Evolutionary conservation across 176 grass and related monocot species (phyloP), one percentile per base, ranked within the genome.

Genomic region (Carex kokanica): DNA sequence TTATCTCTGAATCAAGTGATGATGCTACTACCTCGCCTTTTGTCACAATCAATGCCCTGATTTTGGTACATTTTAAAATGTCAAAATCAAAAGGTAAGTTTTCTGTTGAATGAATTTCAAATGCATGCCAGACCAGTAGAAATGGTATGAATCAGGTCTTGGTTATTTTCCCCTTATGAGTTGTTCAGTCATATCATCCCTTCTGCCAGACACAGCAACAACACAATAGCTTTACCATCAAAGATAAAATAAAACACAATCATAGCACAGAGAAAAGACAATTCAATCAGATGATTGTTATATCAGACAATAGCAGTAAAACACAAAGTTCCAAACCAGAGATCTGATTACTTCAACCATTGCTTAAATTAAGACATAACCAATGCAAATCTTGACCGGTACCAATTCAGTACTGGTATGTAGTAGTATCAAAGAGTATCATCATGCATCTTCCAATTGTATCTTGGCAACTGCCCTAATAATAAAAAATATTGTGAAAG

Each of bases 31-130:
- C 56, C 85, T 95, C 96, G 27, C 89, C 93, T 71, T 99, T 95
- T 78, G 85, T 88, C 79, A 99, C 43, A 80, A 99, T 95, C 85
- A 99, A 84, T 83, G 74, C 88, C 88, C 96, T 99, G 81, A 16
- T 34, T 17, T 54, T 55, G 23, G 56, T 56, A 53, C 25, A 78
- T 77, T 31, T 13, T 17, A 17, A 55, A 77, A 18, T 31, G 25
- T 53, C 17, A 56, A 53, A 31, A 16, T 53, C 17, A 56, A 53
- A 31, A 16, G 31, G 13, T 10, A 31, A 78, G 49, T 18, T 56
- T 45, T 32, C 32, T 32, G 2, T 56, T 29, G 43, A 9, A 56
- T 17, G 25, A 78, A 31, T 10, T 78, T 1, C 23, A 78, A 24
- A 31, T 78, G 73, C 25, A 32, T 34, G 31, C 6, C 2, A 31